Conservation (phyloP, 225 moss, liverwort and hornwort genomes). For the Bryoerythrophyllum caledonicum region DNA sequence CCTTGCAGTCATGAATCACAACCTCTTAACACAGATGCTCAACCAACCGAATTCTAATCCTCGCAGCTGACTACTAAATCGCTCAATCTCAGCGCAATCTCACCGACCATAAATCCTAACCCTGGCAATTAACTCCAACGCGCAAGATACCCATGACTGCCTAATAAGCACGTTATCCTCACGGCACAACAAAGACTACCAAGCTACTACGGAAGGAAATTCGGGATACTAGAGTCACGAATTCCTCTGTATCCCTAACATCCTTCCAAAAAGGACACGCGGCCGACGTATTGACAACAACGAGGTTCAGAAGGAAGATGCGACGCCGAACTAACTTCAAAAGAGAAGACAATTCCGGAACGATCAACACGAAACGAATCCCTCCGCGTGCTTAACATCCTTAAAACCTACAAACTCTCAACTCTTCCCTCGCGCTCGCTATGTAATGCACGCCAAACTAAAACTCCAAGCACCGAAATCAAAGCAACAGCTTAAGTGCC, state of each 20-base stretch:
- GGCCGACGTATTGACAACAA: background rate
- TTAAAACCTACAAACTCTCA: background rate
- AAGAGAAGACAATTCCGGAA: background rate
- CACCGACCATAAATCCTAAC: background rate
- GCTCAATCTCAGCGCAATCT: constrained; percentile 4
- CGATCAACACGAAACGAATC: background rate
- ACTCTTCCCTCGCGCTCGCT: no score
- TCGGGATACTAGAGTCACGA: background rate
- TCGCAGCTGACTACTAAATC: constrained; percentile 14
- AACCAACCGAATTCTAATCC: background rate
- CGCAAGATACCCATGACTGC: background rate
- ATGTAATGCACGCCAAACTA: no score
- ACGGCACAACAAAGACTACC: background rate
- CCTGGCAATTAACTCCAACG: background rate
- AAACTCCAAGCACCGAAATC: no score
- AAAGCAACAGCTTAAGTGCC: no score
- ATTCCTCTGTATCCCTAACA: background rate
- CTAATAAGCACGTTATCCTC: background rate
- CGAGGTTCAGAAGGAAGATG: background rate
- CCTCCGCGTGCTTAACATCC: background rate
- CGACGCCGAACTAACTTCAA: background rate
- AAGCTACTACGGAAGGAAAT: background rate
- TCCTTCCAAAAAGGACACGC: background rate
- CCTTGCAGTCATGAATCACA: constrained; percentile 1
- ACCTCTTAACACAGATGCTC: background rate